Percentiles rank a stretch among this genome's conserved stretches.
These are phyloP conservation scores for Carex myosuroides DNA, from an alignment of 176 grass and related monocot species.

Conservation along the genomic window DNA sequence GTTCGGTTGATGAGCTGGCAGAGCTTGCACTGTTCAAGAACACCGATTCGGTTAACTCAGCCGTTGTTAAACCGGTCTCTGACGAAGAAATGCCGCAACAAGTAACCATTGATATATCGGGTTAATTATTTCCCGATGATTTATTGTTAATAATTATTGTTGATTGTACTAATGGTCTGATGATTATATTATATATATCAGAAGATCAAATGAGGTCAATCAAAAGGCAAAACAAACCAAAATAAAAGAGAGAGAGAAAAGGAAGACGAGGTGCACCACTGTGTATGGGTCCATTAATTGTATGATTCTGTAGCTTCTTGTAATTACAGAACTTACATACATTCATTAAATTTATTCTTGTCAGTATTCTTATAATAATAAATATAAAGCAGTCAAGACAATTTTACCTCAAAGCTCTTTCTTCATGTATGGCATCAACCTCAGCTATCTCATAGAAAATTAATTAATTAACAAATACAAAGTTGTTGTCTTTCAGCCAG, in stretches of 20 bases:
- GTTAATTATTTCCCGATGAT: background rate
- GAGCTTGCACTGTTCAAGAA: conserved; percentile 47
- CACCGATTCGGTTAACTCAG: conserved; percentile 27
- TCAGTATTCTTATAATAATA: background rate
- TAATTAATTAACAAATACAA: background rate
- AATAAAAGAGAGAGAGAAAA: background rate
- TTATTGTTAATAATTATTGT: conserved; percentile 6
- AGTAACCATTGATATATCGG: conserved; percentile 29
- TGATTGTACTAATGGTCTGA: conserved; percentile 23
- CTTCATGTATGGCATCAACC: background rate
- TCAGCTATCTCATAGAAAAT: background rate
- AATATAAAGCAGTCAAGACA: background rate
- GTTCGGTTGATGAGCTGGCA: conserved; percentile 48
- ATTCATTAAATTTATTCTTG: conserved; percentile 25
- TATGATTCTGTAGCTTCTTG: conserved; percentile 17
- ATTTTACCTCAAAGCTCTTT: background rate
- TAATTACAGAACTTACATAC: conserved; percentile 6
- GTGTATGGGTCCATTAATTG: background rate
- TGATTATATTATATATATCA: background rate
- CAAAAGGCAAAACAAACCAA: background rate
- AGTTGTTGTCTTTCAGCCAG: background rate
- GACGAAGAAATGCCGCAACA: conserved; percentile 14
- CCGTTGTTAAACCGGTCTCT: conserved; percentile 8
- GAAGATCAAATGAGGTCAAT: conserved; percentile 23
- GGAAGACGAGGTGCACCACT: background rate